These are phyloP conservation scores for Agastache rugosa DNA, from an alignment of 257 asterid genomes.

Conservation along the genomic window DNA sequence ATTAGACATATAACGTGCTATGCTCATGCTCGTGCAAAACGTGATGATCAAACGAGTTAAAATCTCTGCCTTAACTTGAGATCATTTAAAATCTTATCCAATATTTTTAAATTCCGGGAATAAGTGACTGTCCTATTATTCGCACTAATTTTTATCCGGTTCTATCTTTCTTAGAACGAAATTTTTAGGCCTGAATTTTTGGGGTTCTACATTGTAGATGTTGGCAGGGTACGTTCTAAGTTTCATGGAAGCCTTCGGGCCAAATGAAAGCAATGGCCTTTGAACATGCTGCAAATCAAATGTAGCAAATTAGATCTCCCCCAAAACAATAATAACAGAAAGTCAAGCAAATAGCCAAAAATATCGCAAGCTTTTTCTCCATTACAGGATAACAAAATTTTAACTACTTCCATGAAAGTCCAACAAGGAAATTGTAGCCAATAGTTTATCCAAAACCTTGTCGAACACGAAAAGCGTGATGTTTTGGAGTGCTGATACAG, in stretches of 20 bases:
- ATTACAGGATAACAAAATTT: constrained; percentile 13
- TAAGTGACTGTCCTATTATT: no score
- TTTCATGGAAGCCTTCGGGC: constrained; percentile 88
- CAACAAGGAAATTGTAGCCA: background rate
- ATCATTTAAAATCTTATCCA: no score
- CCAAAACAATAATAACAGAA: constrained; percentile 19
- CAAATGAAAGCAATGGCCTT: constrained; percentile 88
- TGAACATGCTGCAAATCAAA: constrained; percentile 84
- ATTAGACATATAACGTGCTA: no score
- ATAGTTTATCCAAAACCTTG: background rate
- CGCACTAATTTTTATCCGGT: no score
- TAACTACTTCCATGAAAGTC: constrained; percentile 2
- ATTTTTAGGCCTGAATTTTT: no score
- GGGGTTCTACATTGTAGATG: no score
- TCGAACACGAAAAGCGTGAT: background rate
- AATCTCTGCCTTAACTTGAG: no score
- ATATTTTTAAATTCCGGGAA: no score
- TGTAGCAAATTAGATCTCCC: constrained; percentile 27
- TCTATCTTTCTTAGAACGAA: no score
- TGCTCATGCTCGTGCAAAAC: no score
- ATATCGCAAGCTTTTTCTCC: constrained; percentile 1
- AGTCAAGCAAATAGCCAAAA: constrained; percentile 25
- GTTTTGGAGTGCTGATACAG: background rate
- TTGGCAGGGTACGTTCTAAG: constrained; percentile 76
- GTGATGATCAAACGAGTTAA: no score